Evolutionary conservation across 495 filamentous ascomycete species (phyloP).

Genomic region (Penicillium cosmopolitanum): DNA sequence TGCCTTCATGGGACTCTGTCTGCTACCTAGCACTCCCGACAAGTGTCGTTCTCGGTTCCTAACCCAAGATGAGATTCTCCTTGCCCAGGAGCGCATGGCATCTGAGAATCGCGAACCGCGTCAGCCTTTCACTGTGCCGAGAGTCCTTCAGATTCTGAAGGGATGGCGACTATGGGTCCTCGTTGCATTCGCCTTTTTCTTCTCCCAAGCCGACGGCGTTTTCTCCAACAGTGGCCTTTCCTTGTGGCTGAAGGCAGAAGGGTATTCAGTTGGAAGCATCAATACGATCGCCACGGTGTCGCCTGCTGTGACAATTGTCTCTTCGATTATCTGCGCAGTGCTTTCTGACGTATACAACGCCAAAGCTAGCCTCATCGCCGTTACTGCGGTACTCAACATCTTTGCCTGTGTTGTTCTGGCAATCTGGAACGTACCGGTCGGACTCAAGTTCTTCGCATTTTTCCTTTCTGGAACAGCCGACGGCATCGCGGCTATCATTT

Average conservation of each 20-base stretch:
- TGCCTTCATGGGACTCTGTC: conserved; percentile 32
- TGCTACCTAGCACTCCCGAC: conserved; percentile 44
- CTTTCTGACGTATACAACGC: conserved; percentile 47
- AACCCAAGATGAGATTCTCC: conserved; percentile 35
- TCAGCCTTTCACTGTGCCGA: conserved; percentile 27
- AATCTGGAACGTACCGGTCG: conserved; percentile 52
- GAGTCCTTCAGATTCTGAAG: conserved; percentile 25
- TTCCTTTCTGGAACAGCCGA: conserved; percentile 33
- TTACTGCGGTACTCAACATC: conserved; percentile 40
- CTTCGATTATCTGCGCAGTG: conserved; percentile 43
- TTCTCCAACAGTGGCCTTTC: conserved; percentile 34
- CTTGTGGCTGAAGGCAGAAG: conserved; percentile 46
- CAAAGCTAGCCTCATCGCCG: conserved; percentile 42
- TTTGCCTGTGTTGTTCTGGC: conserved; percentile 44
- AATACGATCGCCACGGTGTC: conserved; percentile 47
- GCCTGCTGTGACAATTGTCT: conserved; percentile 43
- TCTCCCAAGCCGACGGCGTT: conserved; percentile 34
- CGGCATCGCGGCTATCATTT: conserved; percentile 32
- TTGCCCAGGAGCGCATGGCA: conserved; percentile 38
- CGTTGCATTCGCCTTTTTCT: conserved; percentile 41
- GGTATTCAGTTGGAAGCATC: conserved; percentile 45
- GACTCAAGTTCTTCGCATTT: conserved; percentile 53
- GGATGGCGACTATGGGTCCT: conserved; percentile 31
- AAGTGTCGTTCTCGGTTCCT: conserved; percentile 42
- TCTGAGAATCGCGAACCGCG: conserved; percentile 36